phyloP scores from a whole-genome alignment of 1,284 basidiomycete genomes.

The Schizophyllum commune region DNA sequence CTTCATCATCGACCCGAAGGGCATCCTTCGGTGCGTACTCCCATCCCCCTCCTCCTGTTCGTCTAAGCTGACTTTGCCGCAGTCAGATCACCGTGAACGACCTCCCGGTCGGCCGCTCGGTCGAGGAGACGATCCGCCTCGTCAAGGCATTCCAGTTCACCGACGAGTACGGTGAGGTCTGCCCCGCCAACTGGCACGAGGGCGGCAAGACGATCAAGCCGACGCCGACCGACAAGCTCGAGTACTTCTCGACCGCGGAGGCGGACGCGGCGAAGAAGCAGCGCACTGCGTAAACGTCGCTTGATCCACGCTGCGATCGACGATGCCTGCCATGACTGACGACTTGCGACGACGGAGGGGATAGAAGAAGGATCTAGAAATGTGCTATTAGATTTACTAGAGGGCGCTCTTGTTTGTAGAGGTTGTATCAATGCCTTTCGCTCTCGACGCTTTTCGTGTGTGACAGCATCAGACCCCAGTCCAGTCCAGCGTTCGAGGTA shows the following conservation, averaged over 20 bases:
- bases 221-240: constrained; percentile 62
- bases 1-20: constrained; percentile 88
- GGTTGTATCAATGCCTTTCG: neutral
- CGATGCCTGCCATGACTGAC: neutral
- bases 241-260: constrained; percentile 55
- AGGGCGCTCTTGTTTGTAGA: neutral
- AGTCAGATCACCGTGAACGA: constrained; percentile 86
- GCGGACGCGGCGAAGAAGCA: neutral
- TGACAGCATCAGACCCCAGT: too few species aligned
- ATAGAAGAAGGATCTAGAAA: neutral
- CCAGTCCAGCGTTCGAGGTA: too few species aligned
- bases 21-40: constrained; percentile 51
- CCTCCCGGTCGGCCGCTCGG: constrained; percentile 84
- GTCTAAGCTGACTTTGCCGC: neutral
- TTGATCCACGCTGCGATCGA: neutral
- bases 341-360: neutral
- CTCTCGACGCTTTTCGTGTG: neutral
- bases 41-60: neutral
- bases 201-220: constrained; percentile 73
- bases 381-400: neutral
- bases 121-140: constrained; percentile 84
- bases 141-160: constrained; percentile 89
- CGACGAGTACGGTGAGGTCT: constrained; percentile 84
- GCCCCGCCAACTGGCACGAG: constrained; percentile 82
- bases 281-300: neutral